Base-by-base conservation (phyloP, 768 basidiomycete genomes). In the Naganishia kalamii region DNA sequence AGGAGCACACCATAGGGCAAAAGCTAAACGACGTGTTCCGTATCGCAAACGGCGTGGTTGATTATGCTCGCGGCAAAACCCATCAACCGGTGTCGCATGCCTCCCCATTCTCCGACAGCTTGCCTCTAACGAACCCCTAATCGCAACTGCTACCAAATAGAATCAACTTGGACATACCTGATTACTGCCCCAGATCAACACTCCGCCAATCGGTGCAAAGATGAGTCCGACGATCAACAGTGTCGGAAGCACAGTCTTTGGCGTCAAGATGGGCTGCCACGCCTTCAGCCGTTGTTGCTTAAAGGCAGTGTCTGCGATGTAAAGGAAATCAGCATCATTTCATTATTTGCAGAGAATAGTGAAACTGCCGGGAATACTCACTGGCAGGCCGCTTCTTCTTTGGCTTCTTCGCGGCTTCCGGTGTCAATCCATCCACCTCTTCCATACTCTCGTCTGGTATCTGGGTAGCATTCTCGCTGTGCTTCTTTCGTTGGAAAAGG, bases 241-340 rank as follows among this genome's bases (percentile, higher is more conserved):
- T 0, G 92, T 94, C 3, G 96, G 96, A 17, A 99, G 84, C 23
- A 99, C 96, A 1, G 92, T 96, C 79, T 93, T 93, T 4, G 96
- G 96, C 4, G 93, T 97, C 50, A 98, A 84, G 76, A 99, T 98
- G 10, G 96, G 96, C 83, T 99, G 96, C 96, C 96, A 99, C 74
- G 96, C 96, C 81, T 97, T 98, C 75, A 99, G 85, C 63, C 96
- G 88, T 79, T 99, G 96, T 79, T 99, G 96, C 81, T 96, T 98
- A 85, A 96, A 97, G 43, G 93, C 94, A 65, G 93, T 97, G 80
- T 97, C 92, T 96, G 3, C 23, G 11, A n/a, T 30, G 21, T 6
- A n/a, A 29, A 30, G 8, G 4, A 35, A 19, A 41, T 40, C 12
- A 40, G 61, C 8, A 50, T 32, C 19, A 37, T 44, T 19, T n/a